These are phyloP conservation scores for Limonomyces culmigenus DNA, from an alignment of 1,284 basidiomycete species.

Conservation along the genomic window DNA sequence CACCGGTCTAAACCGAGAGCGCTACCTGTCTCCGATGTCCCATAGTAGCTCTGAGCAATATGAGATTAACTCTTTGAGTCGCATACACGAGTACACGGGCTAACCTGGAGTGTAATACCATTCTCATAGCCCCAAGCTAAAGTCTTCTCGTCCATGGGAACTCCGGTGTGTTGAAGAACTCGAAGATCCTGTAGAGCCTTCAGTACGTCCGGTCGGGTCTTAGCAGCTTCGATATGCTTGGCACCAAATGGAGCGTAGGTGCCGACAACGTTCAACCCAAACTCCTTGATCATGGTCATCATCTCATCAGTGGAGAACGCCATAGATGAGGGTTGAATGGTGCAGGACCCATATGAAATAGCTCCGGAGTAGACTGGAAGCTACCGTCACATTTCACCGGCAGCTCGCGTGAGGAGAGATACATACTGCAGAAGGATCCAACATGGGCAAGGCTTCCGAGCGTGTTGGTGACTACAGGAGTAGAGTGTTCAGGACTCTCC, in stretches of 20 bases:
- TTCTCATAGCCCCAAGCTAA: slow-evolving; percentile 5
- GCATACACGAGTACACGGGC: neutral
- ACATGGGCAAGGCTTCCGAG: slow-evolving; percentile 6
- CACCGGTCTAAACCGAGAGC: too few relatives aligned
- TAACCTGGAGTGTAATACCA: slow-evolving; percentile 3
- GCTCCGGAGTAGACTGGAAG: slow-evolving; percentile 4
- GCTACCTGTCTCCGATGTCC: too few relatives aligned
- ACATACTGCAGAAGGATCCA: slow-evolving; percentile 6
- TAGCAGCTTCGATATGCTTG: slow-evolving; percentile 4
- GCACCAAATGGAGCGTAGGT: slow-evolving; percentile 7
- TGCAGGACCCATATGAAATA: slow-evolving; percentile 4
- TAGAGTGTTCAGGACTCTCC: slow-evolving; percentile 4
- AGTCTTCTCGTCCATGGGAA: slow-evolving; percentile 7
- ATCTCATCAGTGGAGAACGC: slow-evolving; percentile 6
- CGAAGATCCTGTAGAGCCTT: slow-evolving; percentile 3
- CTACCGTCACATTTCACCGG: neutral
- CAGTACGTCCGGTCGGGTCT: slow-evolving; percentile 1
- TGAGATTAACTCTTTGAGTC: slow-evolving; percentile 4
- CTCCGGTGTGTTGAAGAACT: slow-evolving; percentile 6
- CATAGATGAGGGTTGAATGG: slow-evolving; percentile 6
- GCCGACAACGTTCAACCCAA: slow-evolving; percentile 5
- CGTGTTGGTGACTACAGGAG: slow-evolving; percentile 4
- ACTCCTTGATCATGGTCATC: slow-evolving; percentile 4
- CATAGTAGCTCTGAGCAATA: too few relatives aligned
- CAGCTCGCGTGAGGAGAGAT: neutral